Evolutionary conservation across 108 stramenopile species (phyloP).

Genomic region (Mediolabrus comicus): DNA sequence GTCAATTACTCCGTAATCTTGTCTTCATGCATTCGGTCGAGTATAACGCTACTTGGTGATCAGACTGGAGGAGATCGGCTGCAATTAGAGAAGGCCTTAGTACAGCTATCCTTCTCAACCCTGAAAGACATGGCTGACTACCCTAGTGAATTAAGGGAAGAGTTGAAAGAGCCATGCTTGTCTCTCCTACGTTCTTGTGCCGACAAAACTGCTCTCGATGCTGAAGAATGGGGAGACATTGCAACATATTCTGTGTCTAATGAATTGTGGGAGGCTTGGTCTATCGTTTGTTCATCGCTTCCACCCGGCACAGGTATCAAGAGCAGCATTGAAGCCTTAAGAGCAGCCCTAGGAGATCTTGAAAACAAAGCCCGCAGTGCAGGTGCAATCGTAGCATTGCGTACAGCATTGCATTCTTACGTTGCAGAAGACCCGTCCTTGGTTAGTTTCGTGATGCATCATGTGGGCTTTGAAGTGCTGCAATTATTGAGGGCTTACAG

Average conservation of each 20-base stretch:
- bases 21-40: slow-evolving; percentile 37
- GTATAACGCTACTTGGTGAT: slow-evolving; percentile 16
- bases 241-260: slow-evolving; percentile 36
- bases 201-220: slow-evolving; percentile 33
- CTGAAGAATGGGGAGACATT: slow-evolving; percentile 43
- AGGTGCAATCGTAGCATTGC: slow-evolving; percentile 47
- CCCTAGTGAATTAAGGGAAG: slow-evolving; percentile 15
- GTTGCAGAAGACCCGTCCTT: slow-evolving; percentile 29
- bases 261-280: slow-evolving; percentile 70
- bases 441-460: slow-evolving; percentile 40
- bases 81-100: slow-evolving; percentile 46
- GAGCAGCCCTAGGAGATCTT: slow-evolving; percentile 49
- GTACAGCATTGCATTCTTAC: slow-evolving; percentile 34
- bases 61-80: slow-evolving; percentile 7
- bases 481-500: slow-evolving; percentile 62
- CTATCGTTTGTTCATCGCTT: slow-evolving; percentile 34
- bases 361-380: slow-evolving; percentile 34
- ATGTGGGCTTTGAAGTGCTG: slow-evolving; percentile 56
- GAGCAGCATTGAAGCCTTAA: slow-evolving; percentile 53
- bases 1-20: slow-evolving; percentile 4
- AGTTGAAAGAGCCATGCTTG: slow-evolving; percentile 22
- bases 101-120: slow-evolving; percentile 39
- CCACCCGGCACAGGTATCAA: slow-evolving; percentile 23
- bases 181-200: slow-evolving; percentile 52
- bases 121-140: slow-evolving; percentile 3